Evolutionary conservation across 768 basidiomycete species (phyloP).

Genomic region (Phlegmacium glaucopus): DNA sequence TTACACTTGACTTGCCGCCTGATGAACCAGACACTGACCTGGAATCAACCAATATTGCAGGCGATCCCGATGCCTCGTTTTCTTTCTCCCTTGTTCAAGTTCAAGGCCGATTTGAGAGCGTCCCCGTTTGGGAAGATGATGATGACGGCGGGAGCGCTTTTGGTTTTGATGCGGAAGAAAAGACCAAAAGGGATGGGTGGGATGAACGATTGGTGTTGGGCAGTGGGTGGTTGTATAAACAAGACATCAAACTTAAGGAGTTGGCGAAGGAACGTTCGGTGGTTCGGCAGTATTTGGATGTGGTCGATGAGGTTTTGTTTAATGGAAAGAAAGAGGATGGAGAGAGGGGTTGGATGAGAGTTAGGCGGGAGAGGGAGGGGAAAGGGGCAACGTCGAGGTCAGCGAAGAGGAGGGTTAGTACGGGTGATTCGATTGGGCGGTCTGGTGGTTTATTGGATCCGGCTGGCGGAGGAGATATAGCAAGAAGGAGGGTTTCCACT

Average conservation of each 20-base stretch:
- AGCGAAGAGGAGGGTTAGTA: constrained; percentile 45
- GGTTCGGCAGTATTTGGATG: constrained; percentile 62
- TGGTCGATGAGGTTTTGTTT: constrained; percentile 81
- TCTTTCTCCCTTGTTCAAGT: constrained; percentile 70
- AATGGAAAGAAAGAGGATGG: constrained; percentile 49
- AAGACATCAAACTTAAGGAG: constrained; percentile 53
- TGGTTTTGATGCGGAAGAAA: constrained; percentile 37
- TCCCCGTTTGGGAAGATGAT: constrained; percentile 84
- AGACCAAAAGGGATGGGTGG: constrained; percentile 71
- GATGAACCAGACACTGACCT: constrained; percentile 27
- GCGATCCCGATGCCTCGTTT: constrained; percentile 61
- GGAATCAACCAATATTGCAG: constrained; percentile 9
- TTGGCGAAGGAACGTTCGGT: constrained; percentile 55
- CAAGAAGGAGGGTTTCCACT: constrained; percentile 55
- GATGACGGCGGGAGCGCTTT: constrained; percentile 33
- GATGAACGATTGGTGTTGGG: constrained; percentile 79
- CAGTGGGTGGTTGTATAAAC: constrained; percentile 79
- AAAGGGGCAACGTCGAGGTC: constrained; percentile 39
- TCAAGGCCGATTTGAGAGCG: constrained; percentile 56
- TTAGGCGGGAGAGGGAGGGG: constrained; percentile 44
- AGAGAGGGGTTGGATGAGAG: constrained; percentile 38
- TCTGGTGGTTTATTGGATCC: constrained; percentile 13
- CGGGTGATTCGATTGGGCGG: constrained; percentile 32
- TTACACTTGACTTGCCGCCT: constrained; percentile 30
- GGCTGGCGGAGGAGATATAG: constrained; percentile 15